Evolutionary conservation across 192 early-diverging fungal genomes (phyloP).

Genomic region (Allomyces macrogynus): DNA sequence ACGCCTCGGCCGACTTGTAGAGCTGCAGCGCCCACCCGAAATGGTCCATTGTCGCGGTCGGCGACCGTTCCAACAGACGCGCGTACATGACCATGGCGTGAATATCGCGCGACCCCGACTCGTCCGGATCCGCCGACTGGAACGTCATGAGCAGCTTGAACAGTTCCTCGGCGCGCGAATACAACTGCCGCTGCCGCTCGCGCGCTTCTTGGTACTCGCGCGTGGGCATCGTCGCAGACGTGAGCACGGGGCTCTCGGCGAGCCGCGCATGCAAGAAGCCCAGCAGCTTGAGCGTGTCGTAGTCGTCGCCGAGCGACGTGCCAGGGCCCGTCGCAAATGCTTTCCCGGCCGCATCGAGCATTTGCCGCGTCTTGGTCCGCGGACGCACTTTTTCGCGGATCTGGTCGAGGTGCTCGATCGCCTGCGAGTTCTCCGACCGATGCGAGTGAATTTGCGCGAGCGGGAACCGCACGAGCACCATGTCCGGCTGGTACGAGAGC

Average conservation of each 20-base stretch:
- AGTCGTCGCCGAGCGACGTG: background rate
- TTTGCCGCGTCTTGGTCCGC: too few relatives aligned
- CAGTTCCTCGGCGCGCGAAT: background rate
- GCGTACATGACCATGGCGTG: background rate
- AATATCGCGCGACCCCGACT: background rate
- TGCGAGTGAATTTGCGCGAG: background rate
- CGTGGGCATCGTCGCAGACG: background rate
- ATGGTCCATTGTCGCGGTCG: background rate
- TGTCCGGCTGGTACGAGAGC: background rate
- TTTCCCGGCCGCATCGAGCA: too few relatives aligned
- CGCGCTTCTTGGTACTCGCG: background rate
- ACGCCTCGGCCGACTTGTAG: too few relatives aligned
- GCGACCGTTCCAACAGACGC: background rate
- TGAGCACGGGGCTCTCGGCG: background rate
- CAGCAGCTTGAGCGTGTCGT: background rate
- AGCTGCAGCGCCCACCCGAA: too few relatives aligned
- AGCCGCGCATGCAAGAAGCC: background rate
- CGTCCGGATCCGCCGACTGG: background rate
- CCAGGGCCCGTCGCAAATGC: background rate
- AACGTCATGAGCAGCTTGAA: background rate
- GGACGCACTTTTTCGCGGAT: background rate
- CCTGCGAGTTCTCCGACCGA: background rate
- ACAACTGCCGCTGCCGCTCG: background rate
- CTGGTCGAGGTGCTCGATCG: background rate
- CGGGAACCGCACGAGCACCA: background rate